Conservation (phyloP, 2,329 filamentous ascomycete species). For the Xylariaceae sp. region DNA sequence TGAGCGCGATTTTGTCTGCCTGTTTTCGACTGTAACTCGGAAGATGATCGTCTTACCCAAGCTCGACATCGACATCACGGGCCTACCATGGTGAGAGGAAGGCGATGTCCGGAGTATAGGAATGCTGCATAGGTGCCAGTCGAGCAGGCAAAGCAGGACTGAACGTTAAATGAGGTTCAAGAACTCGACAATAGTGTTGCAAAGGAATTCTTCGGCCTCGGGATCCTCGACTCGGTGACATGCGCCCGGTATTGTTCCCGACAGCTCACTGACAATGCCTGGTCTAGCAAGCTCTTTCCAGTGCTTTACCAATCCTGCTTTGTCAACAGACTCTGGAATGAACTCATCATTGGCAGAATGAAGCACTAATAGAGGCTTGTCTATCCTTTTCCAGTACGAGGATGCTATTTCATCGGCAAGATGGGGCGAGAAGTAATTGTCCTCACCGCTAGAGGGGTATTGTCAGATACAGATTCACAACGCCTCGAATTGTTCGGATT, state of each 20-base stretch:
- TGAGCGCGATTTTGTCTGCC: no score
- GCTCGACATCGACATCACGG: background rate
- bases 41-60: no score
- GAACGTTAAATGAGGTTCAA: slow-evolving; percentile 27
- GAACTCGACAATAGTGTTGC: slow-evolving; percentile 43
- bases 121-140: background rate
- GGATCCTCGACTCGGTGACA: slow-evolving; percentile 45
- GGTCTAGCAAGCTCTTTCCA: slow-evolving; percentile 47
- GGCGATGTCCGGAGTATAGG: background rate
- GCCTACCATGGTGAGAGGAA: background rate
- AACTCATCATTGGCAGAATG: slow-evolving; percentile 63
- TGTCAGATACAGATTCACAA: background rate
- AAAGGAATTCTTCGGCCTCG: slow-evolving; percentile 46
- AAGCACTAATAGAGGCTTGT: slow-evolving; percentile 57
- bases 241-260: slow-evolving; percentile 49
- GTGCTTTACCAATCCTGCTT: slow-evolving; percentile 48
- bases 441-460: slow-evolving; percentile 52
- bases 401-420: slow-evolving; percentile 51
- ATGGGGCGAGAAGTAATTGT: slow-evolving; percentile 86
- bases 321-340: slow-evolving; percentile 55
- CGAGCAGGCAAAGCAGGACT: background rate
- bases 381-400: slow-evolving; percentile 60
- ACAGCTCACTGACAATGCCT: slow-evolving; percentile 44
- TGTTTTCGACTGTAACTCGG: no score
- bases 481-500: background rate